Evolutionary conservation across 805 yeast genomes (phyloP), one percentile per base, ranked within the genome.

Genomic region (Sugiyamaella mastotermitis): DNA sequence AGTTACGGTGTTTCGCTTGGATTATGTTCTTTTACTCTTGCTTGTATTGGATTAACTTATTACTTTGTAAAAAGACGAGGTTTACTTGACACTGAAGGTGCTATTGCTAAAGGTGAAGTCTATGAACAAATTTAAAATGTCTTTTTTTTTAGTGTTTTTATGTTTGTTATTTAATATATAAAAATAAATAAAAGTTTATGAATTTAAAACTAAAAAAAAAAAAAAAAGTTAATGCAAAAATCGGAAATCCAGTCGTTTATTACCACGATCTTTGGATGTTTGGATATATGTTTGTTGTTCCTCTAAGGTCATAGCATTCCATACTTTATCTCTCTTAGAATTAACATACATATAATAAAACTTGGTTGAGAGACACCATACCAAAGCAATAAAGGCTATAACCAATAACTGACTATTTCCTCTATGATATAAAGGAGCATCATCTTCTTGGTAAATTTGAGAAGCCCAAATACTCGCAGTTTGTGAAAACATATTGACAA

Each of bases 401-500:
- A 61, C 47, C 5, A 57, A 10, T 17, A 37, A 26, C 11, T 20
- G 8, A 15, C 5, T 15, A 43, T 80, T 78, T 30, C 87, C 88
- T n/a, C 70, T 56, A 26, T 66, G 66, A 52, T 81, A 81, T 21
- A 66, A 50, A 1, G 86, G 87, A 25, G 61, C 61, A 52, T 80
- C 87, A 31, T 67, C 70, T 1, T 53, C 54, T 30, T 78, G 57
- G 54, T 80, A 80, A 8, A 80, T 66, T 50, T 78, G 73, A 6
- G 76, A 62, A 3, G 76, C 60, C 4, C 70, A 58, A 32, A 80
- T 74, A 13, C 64, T 56, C 1, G 76, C 80, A 1, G 74, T 62
- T 50, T 80, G 86, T 1, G 73, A 73, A 53, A 69, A 71, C 64
- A 78, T 76, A 47, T 78, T 80, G 52, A 74, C 79, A 27, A 80